Base-by-base conservation (phyloP, 1,139 yeast species). In the Debaryomyces robertsiae region DNA sequence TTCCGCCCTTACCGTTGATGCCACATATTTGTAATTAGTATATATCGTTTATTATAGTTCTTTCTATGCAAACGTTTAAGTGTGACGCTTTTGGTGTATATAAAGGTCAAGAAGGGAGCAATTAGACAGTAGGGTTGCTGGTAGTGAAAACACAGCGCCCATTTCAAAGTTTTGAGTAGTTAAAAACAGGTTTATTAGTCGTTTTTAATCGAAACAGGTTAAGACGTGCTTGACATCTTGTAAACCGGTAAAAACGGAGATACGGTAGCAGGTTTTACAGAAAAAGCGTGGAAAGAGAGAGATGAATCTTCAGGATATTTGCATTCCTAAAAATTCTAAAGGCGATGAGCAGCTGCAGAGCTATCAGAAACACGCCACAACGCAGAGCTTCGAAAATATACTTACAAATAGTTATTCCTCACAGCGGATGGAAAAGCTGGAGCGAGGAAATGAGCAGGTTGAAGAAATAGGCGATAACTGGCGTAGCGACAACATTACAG, bases 241-340 rank as follows among this genome's bases (percentile, higher is more conserved):
- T 14, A 19, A 14, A 25, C 15, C 5, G 7, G 16, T 22, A 10
- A 15, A 14, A 6, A 6, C 13, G 9, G 19, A 17, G 15, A 39
- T 29, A 19, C 5, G 22, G 7, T 19, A 6, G 5, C 7, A 19
- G 22, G 22, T 19, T 19, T n/a, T n/a, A n/a, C n/a, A 19, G 22
- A 7, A 6, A 19, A 7, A 19, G 22, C 5, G 22, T 19, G 5
- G 22, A 7, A 19, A 19, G 22, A 19, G 22, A 5, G 22, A 6
- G 9, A 55, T 56, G 60, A 49, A 52, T 41, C 49, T 56, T 30
- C 58, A 52, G 35, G 48, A 52, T 24, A 49, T 43, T 24, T 55
- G 60, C 43, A 36, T 40, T 18, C 50, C 55, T 4, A 47, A 44
- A 19, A 43, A 27, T 9, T 9, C 27, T 10, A 13, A 6, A 13